A percentile compares a stretch with the other conserved stretches of the same genome.
These are phyloP conservation scores for Saprolegnia parasitica DNA, from an alignment of 352 stramenopile genomes.

Conservation along the genomic window DNA sequence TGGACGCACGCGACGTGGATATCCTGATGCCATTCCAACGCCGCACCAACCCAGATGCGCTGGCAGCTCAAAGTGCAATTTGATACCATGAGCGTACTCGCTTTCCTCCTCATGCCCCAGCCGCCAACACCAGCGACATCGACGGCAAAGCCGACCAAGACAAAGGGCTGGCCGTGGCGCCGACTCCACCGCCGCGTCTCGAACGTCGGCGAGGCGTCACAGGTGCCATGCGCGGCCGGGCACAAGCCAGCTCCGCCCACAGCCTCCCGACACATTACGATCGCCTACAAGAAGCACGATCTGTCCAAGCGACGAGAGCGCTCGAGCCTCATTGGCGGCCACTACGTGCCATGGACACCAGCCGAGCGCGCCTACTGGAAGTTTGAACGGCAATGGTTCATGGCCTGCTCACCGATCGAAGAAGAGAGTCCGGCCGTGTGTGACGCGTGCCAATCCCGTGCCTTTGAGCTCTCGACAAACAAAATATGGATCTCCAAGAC, in stretches of 20 bases:
- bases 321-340: background rate
- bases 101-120: background rate
- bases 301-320: background rate
- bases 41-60: background rate
- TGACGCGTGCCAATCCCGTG: background rate
- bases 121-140: background rate
- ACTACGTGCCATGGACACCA: background rate
- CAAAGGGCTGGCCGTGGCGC: background rate
- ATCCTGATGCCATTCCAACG: background rate
- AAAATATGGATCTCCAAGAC: conserved; percentile 1
- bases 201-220: background rate
- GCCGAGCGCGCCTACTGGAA: background rate
- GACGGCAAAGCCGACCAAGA: background rate
- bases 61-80: background rate
- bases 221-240: background rate
- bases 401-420: background rate
- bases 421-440: background rate
- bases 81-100: background rate
- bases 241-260: background rate
- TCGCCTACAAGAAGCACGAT: background rate
- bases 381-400: background rate
- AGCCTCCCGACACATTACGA: background rate
- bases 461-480: background rate
- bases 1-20: background rate
- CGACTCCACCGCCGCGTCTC: background rate